Percentiles rank a stretch among this genome's conserved stretches.
Conservation (phyloP, 1,284 basidiomycete species). For the Moesziomyces parantarcticus region DNA sequence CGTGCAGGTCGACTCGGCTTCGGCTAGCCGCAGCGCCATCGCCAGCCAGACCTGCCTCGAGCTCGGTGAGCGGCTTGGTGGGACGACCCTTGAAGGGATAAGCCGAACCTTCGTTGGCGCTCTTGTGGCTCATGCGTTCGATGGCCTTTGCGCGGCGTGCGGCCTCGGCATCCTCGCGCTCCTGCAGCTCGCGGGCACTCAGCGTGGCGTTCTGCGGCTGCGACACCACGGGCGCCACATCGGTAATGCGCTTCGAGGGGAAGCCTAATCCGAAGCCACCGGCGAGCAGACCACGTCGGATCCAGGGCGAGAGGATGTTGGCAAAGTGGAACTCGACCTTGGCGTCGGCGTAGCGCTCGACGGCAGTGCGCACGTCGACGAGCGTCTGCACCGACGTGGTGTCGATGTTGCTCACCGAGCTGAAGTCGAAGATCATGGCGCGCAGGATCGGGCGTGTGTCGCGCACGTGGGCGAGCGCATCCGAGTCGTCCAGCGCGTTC, state of each 20-base stretch:
- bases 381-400: conserved; percentile 90
- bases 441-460: conserved; percentile 77
- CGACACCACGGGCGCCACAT: conserved; percentile 74
- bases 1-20: conserved; percentile 68
- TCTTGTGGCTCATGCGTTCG: conserved; percentile 43
- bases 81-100: conserved; percentile 38
- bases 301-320: conserved; percentile 90
- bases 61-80: conserved; percentile 32
- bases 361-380: conserved; percentile 84
- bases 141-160: conserved; percentile 35
- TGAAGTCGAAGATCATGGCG: conserved; percentile 92
- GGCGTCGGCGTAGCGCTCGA: conserved; percentile 86
- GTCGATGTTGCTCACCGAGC: conserved; percentile 75
- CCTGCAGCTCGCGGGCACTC: conserved; percentile 28
- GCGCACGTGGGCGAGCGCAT: conserved; percentile 17
- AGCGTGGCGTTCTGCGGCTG: conserved; percentile 69
- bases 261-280: conserved; percentile 46
- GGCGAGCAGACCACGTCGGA: conserved; percentile 71
- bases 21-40: conserved; percentile 56
- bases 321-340: conserved; percentile 89
- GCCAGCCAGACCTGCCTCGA: conserved; percentile 70
- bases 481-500: conserved; percentile 49
- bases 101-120: conserved; percentile 34
- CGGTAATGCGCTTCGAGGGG: conserved; percentile 42
- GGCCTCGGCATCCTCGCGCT: conserved; percentile 36